Base-by-base conservation (phyloP, 1,284 basidiomycete genomes). In the Phaffia rhodozyma region DNA sequence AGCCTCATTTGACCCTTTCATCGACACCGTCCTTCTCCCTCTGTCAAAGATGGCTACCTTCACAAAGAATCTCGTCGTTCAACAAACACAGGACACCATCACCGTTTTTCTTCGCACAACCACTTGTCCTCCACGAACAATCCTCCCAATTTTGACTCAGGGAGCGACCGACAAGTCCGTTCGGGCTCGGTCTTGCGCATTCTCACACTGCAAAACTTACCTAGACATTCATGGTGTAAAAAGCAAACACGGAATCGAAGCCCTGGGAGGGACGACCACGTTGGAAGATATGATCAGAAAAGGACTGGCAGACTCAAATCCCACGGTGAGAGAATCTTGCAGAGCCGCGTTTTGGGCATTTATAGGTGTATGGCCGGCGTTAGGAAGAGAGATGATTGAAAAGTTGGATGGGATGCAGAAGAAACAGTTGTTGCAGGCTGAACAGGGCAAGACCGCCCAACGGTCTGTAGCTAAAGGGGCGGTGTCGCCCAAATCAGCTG, bases 41-140 rank as follows among this genome's bases (percentile, higher is more conserved):
- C 81, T 96, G 7, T 79, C 93, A 43, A 84, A 84, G 68, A 89
- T 98, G 89, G 85, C 89, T 30, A 86, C 85, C 7, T 85, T 90
- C 66, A 97, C 94, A n/a, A 99, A 99, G 77, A 96, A 92, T 73
- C 85, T 97, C 55, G 84, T 86, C 43, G 91, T 89, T 16, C 85
- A 89, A 63, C 86, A 86, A 62, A 90, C 92, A 0, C 96, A 97
- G 73, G 78, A 81, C 6, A 81, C 84, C 0, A 81, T 89, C 1
- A 80, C 82, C 0, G 78, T 81, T 5, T 80, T 97, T 67, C 82
- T 98, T 48, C 78, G 78, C 11, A 77, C 87, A 69, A 83, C 85
- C 1, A 85, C 87, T 1, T 80, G 84, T 58, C 85, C 85, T 62
- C 84, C 87, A n/a, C 83, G 87, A 32, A 74, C 81, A 9, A 75